phyloP scores from a whole-genome alignment of 2,329 filamentous ascomycete genomes.

The Sporothrix euskadiensis region DNA sequence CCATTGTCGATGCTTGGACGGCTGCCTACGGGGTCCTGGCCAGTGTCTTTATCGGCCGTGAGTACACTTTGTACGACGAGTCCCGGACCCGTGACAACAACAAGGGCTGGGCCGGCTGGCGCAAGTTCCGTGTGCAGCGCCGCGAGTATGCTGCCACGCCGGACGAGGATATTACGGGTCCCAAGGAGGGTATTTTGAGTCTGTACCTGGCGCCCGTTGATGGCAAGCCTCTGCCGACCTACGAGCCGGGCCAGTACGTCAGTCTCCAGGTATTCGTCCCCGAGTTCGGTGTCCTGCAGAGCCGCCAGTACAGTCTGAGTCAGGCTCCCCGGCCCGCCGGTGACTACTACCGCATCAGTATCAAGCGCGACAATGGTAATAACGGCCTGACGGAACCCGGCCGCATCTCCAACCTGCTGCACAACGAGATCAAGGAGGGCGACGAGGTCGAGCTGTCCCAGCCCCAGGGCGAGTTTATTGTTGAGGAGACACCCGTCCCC shows the following conservation, averaged over 20 bases:
- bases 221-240: constrained; percentile 56
- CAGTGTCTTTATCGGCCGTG: constrained; percentile 66
- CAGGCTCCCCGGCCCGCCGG: constrained; percentile 53
- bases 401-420: constrained; percentile 55
- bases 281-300: constrained; percentile 64
- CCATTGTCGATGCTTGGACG: constrained; percentile 69
- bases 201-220: constrained; percentile 71
- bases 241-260: constrained; percentile 72
- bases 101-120: constrained; percentile 50
- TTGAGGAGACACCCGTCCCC: constrained; percentile 48
- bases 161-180: constrained; percentile 40
- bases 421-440: constrained; percentile 50
- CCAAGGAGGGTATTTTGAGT: constrained; percentile 56
- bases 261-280: constrained; percentile 64
- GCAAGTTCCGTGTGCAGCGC: constrained; percentile 56
- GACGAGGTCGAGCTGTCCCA: constrained; percentile 57
- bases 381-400: constrained; percentile 45
- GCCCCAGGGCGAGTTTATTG: constrained; percentile 63
- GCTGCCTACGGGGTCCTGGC: constrained; percentile 72
- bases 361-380: constrained; percentile 62
- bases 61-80: constrained; percentile 58
- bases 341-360: constrained; percentile 68
- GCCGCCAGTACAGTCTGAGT: constrained; percentile 73
- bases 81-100: constrained; percentile 38
- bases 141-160: constrained; percentile 59